Evolutionary conservation across 257 asterid genomes (phyloP).

Genomic region (Petunia secreta): DNA sequence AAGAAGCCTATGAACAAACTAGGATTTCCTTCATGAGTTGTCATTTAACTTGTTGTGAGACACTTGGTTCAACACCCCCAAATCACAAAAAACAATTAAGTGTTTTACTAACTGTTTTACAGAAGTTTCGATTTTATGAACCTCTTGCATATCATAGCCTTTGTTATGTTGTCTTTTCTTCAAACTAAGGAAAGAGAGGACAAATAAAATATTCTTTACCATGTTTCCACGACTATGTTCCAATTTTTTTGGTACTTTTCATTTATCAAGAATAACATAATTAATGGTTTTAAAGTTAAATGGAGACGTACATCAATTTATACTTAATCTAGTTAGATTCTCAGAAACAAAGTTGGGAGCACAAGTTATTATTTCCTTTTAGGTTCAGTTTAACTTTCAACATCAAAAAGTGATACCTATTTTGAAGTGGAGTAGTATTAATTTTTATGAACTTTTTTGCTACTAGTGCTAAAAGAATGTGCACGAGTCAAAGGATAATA

Average conservation of each 20-base stretch:
- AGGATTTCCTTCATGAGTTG: not conserved
- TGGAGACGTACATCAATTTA: not conserved
- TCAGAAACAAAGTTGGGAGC: not conserved
- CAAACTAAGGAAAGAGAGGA: constrained; percentile 11
- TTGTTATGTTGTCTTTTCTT: constrained; percentile 11
- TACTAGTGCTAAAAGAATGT: not conserved
- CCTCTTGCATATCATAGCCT: not conserved
- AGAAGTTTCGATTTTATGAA: too few species aligned
- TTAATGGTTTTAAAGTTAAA: not conserved
- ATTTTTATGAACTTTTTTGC: not conserved
- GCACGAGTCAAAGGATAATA: constrained; percentile 1
- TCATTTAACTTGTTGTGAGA: not conserved
- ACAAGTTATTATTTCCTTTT: not conserved
- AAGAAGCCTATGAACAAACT: not conserved
- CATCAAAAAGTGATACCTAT: not conserved
- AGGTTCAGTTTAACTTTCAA: constrained; percentile 9
- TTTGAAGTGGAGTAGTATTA: not conserved
- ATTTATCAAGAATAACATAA: constrained; percentile 15
- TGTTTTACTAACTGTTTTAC: too few species aligned
- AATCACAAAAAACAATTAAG: not conserved
- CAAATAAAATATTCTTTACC: not conserved
- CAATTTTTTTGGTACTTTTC: not conserved
- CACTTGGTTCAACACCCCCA: not conserved
- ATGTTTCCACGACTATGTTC: not conserved
- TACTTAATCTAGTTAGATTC: not conserved